These are phyloP conservation scores for Boletus sensibilis DNA, from an alignment of 768 basidiomycete species.

Conservation along the genomic window DNA sequence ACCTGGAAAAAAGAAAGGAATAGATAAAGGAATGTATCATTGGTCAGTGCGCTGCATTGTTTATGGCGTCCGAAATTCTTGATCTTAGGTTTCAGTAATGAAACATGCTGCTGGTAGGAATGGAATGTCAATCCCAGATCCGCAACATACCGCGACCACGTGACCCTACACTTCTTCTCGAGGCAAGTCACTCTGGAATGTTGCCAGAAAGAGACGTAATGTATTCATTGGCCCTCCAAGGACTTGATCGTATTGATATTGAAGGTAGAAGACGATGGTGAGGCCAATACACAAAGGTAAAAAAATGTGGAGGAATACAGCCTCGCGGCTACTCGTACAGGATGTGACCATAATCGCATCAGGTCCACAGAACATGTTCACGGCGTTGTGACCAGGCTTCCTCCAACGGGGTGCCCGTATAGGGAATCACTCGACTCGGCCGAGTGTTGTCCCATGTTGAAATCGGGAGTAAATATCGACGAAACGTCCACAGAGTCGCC, in stretches of 20 bases:
- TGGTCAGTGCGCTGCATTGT: not conserved
- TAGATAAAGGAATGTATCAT: not conserved
- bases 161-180: not conserved
- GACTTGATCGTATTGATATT: constrained; percentile 3
- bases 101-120: not conserved
- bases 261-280: not conserved
- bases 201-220: no score
- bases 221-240: not conserved
- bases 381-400: constrained; percentile 28
- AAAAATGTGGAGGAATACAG: constrained; percentile 2
- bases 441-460: constrained; percentile 27
- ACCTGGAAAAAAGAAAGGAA: not conserved
- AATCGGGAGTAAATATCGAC: constrained; percentile 34
- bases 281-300: constrained; percentile 11
- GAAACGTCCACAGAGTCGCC: constrained; percentile 43
- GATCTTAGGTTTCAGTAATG: not conserved
- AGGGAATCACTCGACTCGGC: constrained; percentile 28
- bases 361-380: constrained; percentile 10
- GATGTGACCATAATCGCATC: constrained; percentile 6
- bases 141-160: not conserved
- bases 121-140: not conserved
- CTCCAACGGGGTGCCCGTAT: constrained; percentile 28
- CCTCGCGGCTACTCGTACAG: constrained; percentile 17
- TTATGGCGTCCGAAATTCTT: not conserved
- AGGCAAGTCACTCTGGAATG: no score